phyloP scores from a whole-genome alignment of 2,329 filamentous ascomycete genomes.

The Ophiostoma sp. region DNA sequence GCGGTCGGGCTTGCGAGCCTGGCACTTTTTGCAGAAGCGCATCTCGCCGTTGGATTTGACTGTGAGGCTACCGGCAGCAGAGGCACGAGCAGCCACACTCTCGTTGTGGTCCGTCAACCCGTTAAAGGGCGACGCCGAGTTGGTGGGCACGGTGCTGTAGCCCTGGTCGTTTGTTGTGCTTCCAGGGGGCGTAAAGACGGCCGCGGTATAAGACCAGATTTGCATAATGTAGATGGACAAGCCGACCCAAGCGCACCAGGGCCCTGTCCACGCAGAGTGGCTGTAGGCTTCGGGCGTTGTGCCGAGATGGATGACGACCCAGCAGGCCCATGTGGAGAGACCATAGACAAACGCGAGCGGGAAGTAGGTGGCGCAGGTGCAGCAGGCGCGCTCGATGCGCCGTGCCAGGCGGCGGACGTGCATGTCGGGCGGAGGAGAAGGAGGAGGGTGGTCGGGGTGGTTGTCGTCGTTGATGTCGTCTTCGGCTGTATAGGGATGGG shows the following conservation, averaged over 20 bases:
- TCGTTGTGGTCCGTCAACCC: conserved; percentile 42
- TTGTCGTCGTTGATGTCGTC: conserved; percentile 8
- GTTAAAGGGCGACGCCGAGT: neutral
- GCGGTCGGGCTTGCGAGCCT: conserved; percentile 89
- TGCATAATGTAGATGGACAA: conserved; percentile 73
- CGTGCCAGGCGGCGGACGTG: conserved; percentile 66
- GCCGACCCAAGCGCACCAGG: conserved; percentile 57
- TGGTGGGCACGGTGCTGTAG: conserved; percentile 77
- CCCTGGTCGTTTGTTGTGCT: conserved; percentile 64
- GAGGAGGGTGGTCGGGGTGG: neutral
- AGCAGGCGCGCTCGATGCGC: conserved; percentile 79
- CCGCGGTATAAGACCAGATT: conserved; percentile 86
- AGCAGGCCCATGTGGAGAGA: conserved; percentile 91
- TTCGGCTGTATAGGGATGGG: neutral
- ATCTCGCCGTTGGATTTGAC: conserved; percentile 87
- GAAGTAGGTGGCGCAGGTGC: conserved; percentile 74
- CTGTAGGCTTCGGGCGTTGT: conserved; percentile 51
- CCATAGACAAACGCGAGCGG: conserved; percentile 88
- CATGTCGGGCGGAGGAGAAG: conserved; percentile 26
- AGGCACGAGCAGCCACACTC: neutral
- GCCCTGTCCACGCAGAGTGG: conserved; percentile 21
- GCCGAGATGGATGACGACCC: conserved; percentile 77
- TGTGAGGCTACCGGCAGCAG: conserved; percentile 73
- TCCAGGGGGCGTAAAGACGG: conserved; percentile 90
- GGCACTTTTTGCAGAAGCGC: conserved; percentile 96